Percentiles rank a stretch among this genome's conserved stretches.
These are phyloP conservation scores for Alternaria postmessia DNA, from an alignment of 2,329 filamentous ascomycete species.

Conservation along the genomic window DNA sequence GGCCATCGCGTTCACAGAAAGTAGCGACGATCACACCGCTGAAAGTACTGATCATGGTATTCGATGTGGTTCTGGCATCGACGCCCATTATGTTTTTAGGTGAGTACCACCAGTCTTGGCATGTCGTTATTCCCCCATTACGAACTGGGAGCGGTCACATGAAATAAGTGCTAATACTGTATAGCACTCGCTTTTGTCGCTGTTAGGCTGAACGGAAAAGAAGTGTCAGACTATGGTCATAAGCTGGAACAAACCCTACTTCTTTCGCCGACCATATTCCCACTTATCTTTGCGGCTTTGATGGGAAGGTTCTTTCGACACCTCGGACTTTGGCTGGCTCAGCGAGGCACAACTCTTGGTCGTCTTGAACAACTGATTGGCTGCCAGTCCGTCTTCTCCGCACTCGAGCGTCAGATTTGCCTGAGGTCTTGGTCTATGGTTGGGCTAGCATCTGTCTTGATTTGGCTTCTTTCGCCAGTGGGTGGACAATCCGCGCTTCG, in stretches of 20 bases:
- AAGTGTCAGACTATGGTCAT: conserved; percentile 22
- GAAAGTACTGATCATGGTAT: conserved; percentile 27
- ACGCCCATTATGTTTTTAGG: conserved; percentile 39
- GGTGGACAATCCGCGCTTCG: conserved; percentile 44
- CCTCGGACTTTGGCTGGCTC: conserved; percentile 36
- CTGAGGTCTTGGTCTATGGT: conserved; percentile 35
- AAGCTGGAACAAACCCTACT: conserved; percentile 16
- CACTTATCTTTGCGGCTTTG: conserved; percentile 40
- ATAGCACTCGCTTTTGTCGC: conserved; percentile 37
- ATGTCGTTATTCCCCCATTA: too few relatives aligned
- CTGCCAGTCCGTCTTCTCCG: conserved; percentile 41
- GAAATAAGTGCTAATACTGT: conserved; percentile 7
- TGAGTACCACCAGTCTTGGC: conserved; percentile 9
- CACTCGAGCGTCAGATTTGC: conserved; percentile 40
- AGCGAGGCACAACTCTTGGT: conserved; percentile 42
- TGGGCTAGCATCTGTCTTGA: conserved; percentile 31
- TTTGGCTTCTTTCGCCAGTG: conserved; percentile 42
- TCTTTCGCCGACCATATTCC: conserved; percentile 41
- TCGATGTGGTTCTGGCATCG: conserved; percentile 36
- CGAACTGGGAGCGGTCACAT: too few relatives aligned
- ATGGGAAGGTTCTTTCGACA: conserved; percentile 41
- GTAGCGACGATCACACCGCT: conserved; percentile 31
- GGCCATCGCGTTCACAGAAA: conserved; percentile 29
- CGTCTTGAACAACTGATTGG: conserved; percentile 37
- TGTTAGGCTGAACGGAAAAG: conserved; percentile 30